phyloP scores from a whole-genome alignment of 768 basidiomycete species.

The Fistulinella prunicolor region DNA sequence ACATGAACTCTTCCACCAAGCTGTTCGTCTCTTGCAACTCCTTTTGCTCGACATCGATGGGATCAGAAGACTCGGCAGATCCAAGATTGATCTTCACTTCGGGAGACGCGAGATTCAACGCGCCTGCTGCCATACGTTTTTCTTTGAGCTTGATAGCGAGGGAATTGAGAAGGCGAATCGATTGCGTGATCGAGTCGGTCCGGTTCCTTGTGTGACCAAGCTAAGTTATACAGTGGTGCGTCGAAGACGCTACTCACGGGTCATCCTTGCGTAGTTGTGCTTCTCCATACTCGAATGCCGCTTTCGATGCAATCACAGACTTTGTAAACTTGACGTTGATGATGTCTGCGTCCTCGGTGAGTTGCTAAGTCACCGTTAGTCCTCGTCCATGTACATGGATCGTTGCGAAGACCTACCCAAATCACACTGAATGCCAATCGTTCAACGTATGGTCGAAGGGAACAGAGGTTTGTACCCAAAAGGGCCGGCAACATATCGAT shows the following conservation, averaged over 20 bases:
- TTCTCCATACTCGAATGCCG: slow-evolving; percentile 95
- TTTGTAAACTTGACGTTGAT: slow-evolving; percentile 90
- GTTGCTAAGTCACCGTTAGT: slow-evolving; percentile 54
- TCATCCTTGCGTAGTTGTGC: slow-evolving; percentile 95
- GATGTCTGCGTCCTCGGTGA: slow-evolving; percentile 85
- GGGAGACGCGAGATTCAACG: slow-evolving; percentile 94
- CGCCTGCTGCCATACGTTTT: slow-evolving; percentile 91
- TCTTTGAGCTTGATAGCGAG: slow-evolving; percentile 84
- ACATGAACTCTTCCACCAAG: slow-evolving; percentile 98
- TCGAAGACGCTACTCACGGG: slow-evolving; percentile 48
- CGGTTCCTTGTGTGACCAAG: slow-evolving; percentile 47
- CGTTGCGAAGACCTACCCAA: slow-evolving; percentile 59
- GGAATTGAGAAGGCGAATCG: slow-evolving; percentile 84
- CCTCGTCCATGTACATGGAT: background rate
- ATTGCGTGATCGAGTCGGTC: slow-evolving; percentile 77
- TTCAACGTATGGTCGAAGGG: slow-evolving; percentile 88
- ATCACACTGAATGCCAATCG: slow-evolving; percentile 92
- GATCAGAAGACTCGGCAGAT: slow-evolving; percentile 89
- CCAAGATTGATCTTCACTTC: slow-evolving; percentile 98
- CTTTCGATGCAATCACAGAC: slow-evolving; percentile 95
- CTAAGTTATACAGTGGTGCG: background rate
- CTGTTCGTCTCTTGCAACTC: slow-evolving; percentile 91
- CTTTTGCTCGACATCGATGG: slow-evolving; percentile 97
- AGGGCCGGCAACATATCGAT: slow-evolving; percentile 97
- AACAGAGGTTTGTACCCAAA: slow-evolving; percentile 94